Conservation (phyloP, 176 grass and related monocot species). For the Raddia guianensis region DNA sequence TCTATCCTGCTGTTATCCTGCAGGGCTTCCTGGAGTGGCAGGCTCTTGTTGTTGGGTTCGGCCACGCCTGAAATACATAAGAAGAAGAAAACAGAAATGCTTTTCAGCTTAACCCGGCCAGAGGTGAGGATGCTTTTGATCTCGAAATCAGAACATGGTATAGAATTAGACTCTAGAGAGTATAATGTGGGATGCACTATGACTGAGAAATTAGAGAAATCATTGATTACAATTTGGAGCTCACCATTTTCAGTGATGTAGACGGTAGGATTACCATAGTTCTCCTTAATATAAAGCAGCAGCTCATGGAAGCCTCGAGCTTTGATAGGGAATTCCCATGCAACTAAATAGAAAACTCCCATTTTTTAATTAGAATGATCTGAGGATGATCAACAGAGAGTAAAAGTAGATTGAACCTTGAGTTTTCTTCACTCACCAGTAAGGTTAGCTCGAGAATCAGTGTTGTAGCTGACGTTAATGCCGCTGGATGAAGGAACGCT, state of each 20-base stretch:
- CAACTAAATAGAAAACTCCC: not conserved
- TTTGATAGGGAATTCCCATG: not conserved
- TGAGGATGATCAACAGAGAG: not conserved
- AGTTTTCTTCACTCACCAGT: not conserved
- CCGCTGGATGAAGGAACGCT: slow-evolving; percentile 44
- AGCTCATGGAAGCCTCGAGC: slow-evolving; percentile 51
- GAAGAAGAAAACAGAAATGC: not conserved
- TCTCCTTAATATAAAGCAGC: slow-evolving; percentile 58
- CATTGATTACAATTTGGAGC: too few species aligned
- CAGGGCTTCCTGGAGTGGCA: slow-evolving; percentile 46
- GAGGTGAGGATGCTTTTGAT: too few species aligned
- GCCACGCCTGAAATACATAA: slow-evolving; percentile 22
- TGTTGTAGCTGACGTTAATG: slow-evolving; percentile 43
- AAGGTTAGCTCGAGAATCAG: slow-evolving; percentile 42
- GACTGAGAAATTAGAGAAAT: too few species aligned
- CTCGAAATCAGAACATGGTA: too few species aligned
- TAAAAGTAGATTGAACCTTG: not conserved
- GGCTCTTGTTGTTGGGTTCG: slow-evolving; percentile 41
- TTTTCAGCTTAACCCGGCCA: too few species aligned
- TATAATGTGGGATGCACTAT: not conserved
- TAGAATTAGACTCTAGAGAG: too few species aligned
- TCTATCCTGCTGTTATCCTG: slow-evolving; percentile 55
- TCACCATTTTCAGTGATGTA: slow-evolving; percentile 78
- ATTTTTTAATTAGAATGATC: not conserved
- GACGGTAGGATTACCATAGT: slow-evolving; percentile 57